Conservation (phyloP, 2,329 filamentous ascomycete genomes). For the Fusarium poae region DNA sequence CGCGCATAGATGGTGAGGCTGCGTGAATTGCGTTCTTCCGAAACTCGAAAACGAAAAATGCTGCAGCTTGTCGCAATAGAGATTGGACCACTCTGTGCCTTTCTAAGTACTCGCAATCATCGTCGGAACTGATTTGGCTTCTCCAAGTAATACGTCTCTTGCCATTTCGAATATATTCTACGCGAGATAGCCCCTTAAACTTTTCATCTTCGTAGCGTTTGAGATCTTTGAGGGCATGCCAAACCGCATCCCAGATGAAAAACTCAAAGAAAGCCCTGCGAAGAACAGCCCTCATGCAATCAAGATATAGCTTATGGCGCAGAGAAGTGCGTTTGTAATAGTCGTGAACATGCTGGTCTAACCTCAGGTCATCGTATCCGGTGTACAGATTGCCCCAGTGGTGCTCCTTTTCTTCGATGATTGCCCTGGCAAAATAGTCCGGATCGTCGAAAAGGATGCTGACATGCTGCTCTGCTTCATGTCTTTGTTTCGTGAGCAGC, state of each 20-base stretch:
- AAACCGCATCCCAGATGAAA: slow-evolving; percentile 35
- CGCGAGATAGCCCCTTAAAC: not conserved
- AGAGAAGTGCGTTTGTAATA: slow-evolving; percentile 1
- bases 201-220: not conserved
- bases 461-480: slow-evolving; percentile 32
- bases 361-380: slow-evolving; percentile 4
- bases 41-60: slow-evolving; percentile 43
- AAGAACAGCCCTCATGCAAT: slow-evolving; percentile 34
- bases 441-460: slow-evolving; percentile 38
- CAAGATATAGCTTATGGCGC: slow-evolving; percentile 33
- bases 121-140: not conserved
- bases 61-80: slow-evolving; percentile 33
- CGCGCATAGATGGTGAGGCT: slow-evolving; percentile 35
- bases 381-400: slow-evolving; percentile 40
- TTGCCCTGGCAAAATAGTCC: slow-evolving; percentile 30
- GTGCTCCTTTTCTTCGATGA: slow-evolving; percentile 42
- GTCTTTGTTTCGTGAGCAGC: slow-evolving; percentile 14
- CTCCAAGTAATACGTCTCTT: not conserved
- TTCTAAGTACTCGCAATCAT: no score
- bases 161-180: not conserved
- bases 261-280: slow-evolving; percentile 41
- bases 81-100: not conserved
- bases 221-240: not conserved
- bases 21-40: slow-evolving; percentile 43
- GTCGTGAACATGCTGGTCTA: not conserved